Evolutionary conservation across 768 basidiomycete genomes (phyloP), one percentile per base, ranked within the genome.

Genomic region (Kwoniella sp.): DNA sequence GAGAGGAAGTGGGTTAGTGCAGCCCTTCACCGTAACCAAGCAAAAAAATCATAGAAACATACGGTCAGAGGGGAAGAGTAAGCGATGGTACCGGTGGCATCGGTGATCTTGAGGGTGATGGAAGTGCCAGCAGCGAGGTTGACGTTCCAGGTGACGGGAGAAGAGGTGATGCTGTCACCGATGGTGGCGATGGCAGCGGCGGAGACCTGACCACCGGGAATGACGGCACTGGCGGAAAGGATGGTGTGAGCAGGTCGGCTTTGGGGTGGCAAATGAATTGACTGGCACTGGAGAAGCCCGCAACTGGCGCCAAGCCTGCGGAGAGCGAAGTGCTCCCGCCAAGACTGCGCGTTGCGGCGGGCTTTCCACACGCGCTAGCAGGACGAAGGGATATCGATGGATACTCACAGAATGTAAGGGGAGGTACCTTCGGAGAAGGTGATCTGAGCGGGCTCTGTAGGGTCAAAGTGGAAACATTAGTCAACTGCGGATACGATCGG

Each of bases 31-130:
- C 3, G 9, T 12, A 36, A 15, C 15, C 34, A 15, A 36, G 15
- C 44, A 46, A 12, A 20, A 5, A 20, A 15, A 3, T 28, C 29
- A 46, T n/a, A 10, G 15, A 4, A 23, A 56, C 61, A 34, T 22
- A 60, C 58, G 46, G 59, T 61, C 20, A 62, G n/a, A 19, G 63
- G 57, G 20, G 61, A 66, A 17, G 66, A 65, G 65, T 73, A 73
- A 39, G 47, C 46, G 44, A 59, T 60, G 45, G 50, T 40, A 56
- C 89, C 88, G 27, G 75, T 80, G 49, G 50, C 70, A 64, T 91
- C 89, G 67, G 79, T 80, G 56, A 90, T 54, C 11, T 75, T 77
- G 25, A 89, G 68, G 45, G 81, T 83, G 50, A 89, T 69, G 33
- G 59, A 68, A 3, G 79, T 80, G n/a, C 77, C 65, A n/a, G 61